Percentiles rank a stretch among this genome's conserved stretches.
Evolutionary conservation across 768 basidiomycete species (phyloP).

Genomic region (Peribolospora baueri): DNA sequence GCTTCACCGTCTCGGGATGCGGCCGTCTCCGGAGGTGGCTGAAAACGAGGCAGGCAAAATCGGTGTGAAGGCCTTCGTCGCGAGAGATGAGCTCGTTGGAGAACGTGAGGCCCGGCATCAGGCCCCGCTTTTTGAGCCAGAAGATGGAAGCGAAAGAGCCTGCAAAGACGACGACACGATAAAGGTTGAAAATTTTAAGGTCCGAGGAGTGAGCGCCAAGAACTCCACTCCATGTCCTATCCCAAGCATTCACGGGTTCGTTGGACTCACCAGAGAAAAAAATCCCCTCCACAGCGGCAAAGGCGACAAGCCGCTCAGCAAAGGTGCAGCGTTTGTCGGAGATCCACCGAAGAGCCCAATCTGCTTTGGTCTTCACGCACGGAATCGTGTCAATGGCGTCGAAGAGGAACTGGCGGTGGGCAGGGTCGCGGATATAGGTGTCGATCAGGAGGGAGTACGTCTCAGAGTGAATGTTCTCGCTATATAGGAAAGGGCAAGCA

Average conservation of each 20-base stretch:
- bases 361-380: constrained; percentile 70
- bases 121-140: constrained; percentile 84
- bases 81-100: constrained; percentile 85
- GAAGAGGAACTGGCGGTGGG: constrained; percentile 55
- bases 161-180: neutral
- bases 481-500: constrained; percentile 1
- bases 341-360: constrained; percentile 86
- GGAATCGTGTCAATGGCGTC: constrained; percentile 82
- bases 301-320: constrained; percentile 66
- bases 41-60: constrained; percentile 77
- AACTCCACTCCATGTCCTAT: too few species aligned
- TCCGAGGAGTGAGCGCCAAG: neutral
- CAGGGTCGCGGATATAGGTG: constrained; percentile 60
- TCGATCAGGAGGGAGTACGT: constrained; percentile 88
- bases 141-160: constrained; percentile 74
- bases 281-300: constrained; percentile 86
- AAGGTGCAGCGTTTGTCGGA: constrained; percentile 53
- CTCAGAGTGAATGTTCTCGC: constrained; percentile 81
- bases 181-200: too few species aligned
- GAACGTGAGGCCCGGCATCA: constrained; percentile 85
- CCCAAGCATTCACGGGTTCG: neutral
- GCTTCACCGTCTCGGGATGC: constrained; percentile 44
- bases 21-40: constrained; percentile 52
- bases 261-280: constrained; percentile 46
- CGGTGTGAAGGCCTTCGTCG: constrained; percentile 88